Evolutionary conservation across 2,329 filamentous ascomycete species (phyloP).

Genomic region (Aureobasidium melanogenum): DNA sequence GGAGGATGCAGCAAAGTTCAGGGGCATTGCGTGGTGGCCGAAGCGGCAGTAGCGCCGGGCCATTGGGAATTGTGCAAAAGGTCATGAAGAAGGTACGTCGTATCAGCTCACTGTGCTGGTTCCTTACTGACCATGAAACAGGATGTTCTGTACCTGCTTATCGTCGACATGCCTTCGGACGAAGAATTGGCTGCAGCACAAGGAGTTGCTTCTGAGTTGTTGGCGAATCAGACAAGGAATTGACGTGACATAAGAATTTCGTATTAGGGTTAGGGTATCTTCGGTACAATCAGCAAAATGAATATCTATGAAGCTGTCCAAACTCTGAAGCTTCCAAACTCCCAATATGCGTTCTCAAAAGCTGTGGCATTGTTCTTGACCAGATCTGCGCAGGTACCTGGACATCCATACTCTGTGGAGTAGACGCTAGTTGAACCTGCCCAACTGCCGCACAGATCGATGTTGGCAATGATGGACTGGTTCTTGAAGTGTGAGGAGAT

Average conservation of each 20-base stretch:
- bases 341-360: slow-evolving; percentile 56
- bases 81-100: slow-evolving; percentile 16
- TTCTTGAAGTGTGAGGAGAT: slow-evolving; percentile 30
- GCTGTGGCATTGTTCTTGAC: slow-evolving; percentile 49
- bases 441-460: slow-evolving; percentile 31
- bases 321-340: slow-evolving; percentile 23
- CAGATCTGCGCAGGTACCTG: slow-evolving; percentile 48
- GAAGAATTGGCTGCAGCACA: slow-evolving; percentile 30
- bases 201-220: not conserved
- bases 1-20: not conserved
- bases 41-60: not conserved
- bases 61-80: slow-evolving; percentile 15
- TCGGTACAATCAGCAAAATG: not conserved
- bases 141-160: slow-evolving; percentile 43
- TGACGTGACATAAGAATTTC: not conserved
- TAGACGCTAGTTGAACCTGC: slow-evolving; percentile 27
- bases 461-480: slow-evolving; percentile 31
- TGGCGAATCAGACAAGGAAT: not conserved
- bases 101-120: too few species aligned
- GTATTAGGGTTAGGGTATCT: not conserved
- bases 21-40: not conserved
- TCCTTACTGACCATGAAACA: slow-evolving; percentile 15
- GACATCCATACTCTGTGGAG: slow-evolving; percentile 30
- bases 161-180: slow-evolving; percentile 42
- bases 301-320: slow-evolving; percentile 2